Percentiles rank a stretch among this genome's conserved stretches.
phyloP scores from a whole-genome alignment of 768 basidiomycete genomes.

The Podaxis rugospora region DNA sequence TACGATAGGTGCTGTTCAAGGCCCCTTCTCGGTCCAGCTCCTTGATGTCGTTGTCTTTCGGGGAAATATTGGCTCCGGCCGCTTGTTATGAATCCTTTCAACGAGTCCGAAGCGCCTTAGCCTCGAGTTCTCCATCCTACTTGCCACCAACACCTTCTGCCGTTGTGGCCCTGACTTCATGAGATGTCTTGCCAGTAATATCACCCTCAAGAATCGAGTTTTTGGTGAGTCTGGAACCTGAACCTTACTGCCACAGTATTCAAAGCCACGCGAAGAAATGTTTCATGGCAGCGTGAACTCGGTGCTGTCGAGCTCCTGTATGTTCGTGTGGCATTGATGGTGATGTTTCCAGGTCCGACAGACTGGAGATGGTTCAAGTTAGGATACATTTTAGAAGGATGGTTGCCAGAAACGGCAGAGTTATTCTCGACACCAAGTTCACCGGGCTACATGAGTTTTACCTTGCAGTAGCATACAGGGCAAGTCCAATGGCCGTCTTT shows the following conservation, averaged over 20 bases:
- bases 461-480: neutral
- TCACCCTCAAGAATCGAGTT: neutral
- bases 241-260: slow-evolving; percentile 6
- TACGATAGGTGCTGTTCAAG: neutral
- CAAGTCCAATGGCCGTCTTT: neutral
- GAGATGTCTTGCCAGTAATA: neutral
- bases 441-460: neutral
- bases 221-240: slow-evolving; percentile 6
- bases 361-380: neutral
- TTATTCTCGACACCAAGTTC: neutral
- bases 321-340: neutral
- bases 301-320: neutral
- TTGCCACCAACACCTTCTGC: neutral
- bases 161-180: slow-evolving; percentile 2
- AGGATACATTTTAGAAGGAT: neutral
- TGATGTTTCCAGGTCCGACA: neutral
- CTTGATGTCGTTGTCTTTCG: neutral
- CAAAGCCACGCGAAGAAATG: neutral
- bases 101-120: neutral
- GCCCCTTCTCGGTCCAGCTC: neutral
- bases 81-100: neutral
- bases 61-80: neutral
- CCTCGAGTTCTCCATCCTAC: slow-evolving; percentile 7
- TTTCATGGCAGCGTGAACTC: slow-evolving; percentile 11
- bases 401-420: neutral